These are phyloP conservation scores for Torulaspora indica DNA, from an alignment of 805 yeast genomes.

Conservation along the genomic window DNA sequence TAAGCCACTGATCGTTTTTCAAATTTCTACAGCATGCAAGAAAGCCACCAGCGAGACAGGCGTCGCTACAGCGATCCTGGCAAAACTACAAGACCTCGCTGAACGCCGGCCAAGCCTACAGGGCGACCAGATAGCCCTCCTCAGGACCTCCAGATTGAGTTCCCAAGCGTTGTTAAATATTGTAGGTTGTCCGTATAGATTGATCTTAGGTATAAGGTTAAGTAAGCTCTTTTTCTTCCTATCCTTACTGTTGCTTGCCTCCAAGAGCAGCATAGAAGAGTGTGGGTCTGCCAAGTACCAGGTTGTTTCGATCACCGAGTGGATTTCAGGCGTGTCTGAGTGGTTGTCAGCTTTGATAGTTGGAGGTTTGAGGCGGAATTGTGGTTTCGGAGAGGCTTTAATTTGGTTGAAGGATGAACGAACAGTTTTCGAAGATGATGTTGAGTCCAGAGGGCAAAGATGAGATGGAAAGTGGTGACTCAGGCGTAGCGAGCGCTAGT, in stretches of 20 bases:
- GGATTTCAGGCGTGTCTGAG: background rate
- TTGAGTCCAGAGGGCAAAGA: conserved; percentile 12
- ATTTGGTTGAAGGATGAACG: conserved; percentile 12
- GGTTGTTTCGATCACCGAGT: background rate
- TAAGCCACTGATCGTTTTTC: background rate
- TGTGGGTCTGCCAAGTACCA: background rate
- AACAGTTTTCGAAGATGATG: conserved; percentile 17
- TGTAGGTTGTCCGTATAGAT: background rate
- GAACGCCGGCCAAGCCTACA: background rate
- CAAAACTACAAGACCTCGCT: background rate
- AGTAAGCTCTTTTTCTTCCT: background rate
- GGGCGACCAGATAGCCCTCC: background rate
- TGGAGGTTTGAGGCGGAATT: background rate
- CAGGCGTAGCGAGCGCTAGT: background rate
- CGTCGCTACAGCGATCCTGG: background rate
- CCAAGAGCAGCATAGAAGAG: background rate
- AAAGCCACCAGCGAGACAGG: background rate
- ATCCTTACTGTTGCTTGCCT: background rate
- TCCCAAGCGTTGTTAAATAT: background rate
- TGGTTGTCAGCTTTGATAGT: background rate
- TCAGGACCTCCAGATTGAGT: background rate
- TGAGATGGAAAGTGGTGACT: background rate
- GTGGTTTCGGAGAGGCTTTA: background rate
- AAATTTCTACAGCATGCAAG: background rate
- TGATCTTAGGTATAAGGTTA: background rate